These are phyloP conservation scores for Noccaea caerulescens DNA, from an alignment of 345 rosid genomes.

Conservation along the genomic window DNA sequence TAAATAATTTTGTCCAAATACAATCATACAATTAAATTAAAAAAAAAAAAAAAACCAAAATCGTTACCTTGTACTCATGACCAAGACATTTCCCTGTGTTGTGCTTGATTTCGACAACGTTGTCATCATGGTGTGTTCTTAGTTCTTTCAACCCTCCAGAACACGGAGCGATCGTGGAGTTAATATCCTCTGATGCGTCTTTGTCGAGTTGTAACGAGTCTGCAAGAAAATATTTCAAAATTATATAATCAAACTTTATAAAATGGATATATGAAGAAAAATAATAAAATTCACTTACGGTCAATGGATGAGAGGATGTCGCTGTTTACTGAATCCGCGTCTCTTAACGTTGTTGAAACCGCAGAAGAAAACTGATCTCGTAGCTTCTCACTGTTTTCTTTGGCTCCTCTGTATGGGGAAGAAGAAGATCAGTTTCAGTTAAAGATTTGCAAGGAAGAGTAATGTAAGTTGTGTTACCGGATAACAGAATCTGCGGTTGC, in stretches of 20 bases:
- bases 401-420: constrained; percentile 60
- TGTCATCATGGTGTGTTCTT: constrained; percentile 77
- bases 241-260: not conserved
- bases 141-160: constrained; percentile 71
- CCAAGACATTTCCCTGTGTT: constrained; percentile 83
- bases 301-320: constrained; percentile 69
- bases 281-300: constrained; percentile 53
- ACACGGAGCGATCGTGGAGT: constrained; percentile 75
- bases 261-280: not conserved
- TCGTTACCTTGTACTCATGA: constrained; percentile 70
- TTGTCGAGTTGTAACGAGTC: constrained; percentile 88
- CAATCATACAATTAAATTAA: not conserved
- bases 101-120: constrained; percentile 72
- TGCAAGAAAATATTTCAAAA: constrained; percentile 39
- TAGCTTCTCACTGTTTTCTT: constrained; percentile 64
- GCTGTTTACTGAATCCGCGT: constrained; percentile 61
- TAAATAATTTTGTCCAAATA: not conserved
- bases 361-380: constrained; percentile 67
- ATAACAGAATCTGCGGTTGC: constrained; percentile 75
- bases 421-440: not conserved
- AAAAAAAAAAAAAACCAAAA: not conserved
- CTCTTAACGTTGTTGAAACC: constrained; percentile 60
- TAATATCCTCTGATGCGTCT: constrained; percentile 72
- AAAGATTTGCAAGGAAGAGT: not conserved
- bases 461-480: constrained; percentile 53